These are phyloP conservation scores for Jacaranda mimosifolia DNA, from an alignment of 257 asterid genomes.

Conservation along the genomic window DNA sequence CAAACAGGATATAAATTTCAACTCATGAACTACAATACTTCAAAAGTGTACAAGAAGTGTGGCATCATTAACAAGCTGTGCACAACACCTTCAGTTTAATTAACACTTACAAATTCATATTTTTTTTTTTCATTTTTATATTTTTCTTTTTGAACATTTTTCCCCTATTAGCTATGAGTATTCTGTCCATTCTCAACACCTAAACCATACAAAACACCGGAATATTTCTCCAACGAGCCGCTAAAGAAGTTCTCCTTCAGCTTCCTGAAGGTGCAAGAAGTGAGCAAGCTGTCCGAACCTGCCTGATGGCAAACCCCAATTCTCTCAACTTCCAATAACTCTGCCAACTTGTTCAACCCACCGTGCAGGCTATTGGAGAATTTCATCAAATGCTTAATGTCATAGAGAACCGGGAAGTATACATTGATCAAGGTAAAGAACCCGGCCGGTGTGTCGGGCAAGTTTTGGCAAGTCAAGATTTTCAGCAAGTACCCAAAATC, in stretches of 20 bases:
- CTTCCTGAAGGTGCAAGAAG: conserved; percentile 71
- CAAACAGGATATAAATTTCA: conserved; percentile 18
- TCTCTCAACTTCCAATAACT: conserved; percentile 76
- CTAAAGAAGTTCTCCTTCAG: conserved; percentile 70
- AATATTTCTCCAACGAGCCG: conserved; percentile 71
- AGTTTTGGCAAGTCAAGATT: conserved; percentile 69
- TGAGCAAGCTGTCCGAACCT: conserved; percentile 83
- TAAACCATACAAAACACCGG: conserved; percentile 80
- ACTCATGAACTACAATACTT: conserved; percentile 39
- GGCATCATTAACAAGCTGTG: conserved; percentile 46
- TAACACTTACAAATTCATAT: conserved; percentile 43
- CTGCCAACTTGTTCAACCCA: conserved; percentile 79
- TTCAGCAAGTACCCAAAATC: conserved; percentile 82
- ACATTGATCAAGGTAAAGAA: conserved; percentile 64
- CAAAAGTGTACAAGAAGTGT: conserved; percentile 50
- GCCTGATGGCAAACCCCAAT: conserved; percentile 88
- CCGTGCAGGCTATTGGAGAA: conserved; percentile 79
- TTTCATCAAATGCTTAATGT: conserved; percentile 80
- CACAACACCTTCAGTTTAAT: conserved; percentile 40
- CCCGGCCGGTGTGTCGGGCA: conserved; percentile 65
- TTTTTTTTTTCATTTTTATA: conserved; percentile 6
- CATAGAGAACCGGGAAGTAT: conserved; percentile 71
- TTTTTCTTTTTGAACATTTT: background rate
- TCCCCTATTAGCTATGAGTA: conserved; percentile 43
- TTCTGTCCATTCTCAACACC: conserved; percentile 71